Evolutionary conservation across 2,329 filamentous ascomycete species (phyloP).

Genomic region (Fusarium armeniacum): DNA sequence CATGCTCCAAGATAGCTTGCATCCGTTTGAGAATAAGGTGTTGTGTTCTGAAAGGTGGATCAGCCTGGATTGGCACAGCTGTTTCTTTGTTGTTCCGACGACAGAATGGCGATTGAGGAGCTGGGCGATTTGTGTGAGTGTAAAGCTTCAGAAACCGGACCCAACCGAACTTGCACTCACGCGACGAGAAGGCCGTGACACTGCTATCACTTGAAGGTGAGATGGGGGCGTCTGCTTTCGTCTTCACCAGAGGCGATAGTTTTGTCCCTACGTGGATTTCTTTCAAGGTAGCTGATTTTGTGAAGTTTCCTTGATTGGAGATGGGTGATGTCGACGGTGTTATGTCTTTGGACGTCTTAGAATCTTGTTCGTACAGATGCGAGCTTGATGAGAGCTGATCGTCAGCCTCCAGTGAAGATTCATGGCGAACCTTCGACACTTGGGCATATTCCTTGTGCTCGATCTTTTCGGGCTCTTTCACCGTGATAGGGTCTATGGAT

Average conservation of each 20-base stretch:
- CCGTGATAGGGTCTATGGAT: neutral
- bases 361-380: neutral
- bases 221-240: neutral
- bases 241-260: neutral
- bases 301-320: neutral
- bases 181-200: too few relatives aligned
- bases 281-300: neutral
- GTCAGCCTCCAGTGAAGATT: neutral
- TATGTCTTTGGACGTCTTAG: too few relatives aligned
- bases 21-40: neutral
- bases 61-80: neutral
- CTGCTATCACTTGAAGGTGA: neutral
- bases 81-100: neutral
- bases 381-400: neutral
- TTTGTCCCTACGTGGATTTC: neutral
- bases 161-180: neutral
- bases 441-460: neutral
- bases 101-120: neutral
- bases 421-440: neutral
- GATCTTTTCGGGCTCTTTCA: neutral
- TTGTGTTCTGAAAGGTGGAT: neutral
- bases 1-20: neutral
- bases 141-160: neutral
- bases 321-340: neutral
- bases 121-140: neutral